Conservation (phyloP, 1,284 basidiomycete genomes). For the Erythrobasidium hasegawianum region DNA sequence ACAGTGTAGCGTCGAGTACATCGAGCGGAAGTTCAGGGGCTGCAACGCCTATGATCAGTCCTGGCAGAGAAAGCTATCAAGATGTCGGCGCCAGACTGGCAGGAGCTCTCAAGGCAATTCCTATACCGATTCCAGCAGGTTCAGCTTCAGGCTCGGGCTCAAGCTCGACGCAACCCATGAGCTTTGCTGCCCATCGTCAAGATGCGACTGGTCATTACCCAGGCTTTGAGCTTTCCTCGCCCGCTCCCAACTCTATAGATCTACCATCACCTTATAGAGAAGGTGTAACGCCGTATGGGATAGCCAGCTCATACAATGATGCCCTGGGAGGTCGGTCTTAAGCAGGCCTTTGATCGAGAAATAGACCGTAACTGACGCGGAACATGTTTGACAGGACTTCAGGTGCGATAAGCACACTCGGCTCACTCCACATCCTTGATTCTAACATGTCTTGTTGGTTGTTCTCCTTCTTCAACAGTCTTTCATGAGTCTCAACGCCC, state of each 20-base stretch:
- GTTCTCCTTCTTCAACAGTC: background rate
- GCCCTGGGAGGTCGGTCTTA: constrained; percentile 15
- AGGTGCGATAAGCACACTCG: background rate
- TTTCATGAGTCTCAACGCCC: constrained; percentile 34
- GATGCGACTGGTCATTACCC: no score
- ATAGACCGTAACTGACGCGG: background rate
- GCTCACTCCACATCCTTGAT: background rate
- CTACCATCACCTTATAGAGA: constrained; percentile 3
- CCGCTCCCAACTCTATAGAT: no score
- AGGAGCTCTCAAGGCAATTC: no score
- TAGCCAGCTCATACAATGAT: constrained; percentile 6
- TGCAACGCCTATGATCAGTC: no score
- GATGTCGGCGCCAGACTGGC: no score
- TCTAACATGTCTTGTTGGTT: background rate
- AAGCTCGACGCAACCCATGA: no score
- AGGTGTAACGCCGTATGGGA: background rate
- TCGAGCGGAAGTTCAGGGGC: constrained; percentile 3
- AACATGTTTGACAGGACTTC: background rate
- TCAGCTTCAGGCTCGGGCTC: no score
- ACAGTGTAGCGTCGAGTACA: background rate
- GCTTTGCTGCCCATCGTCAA: no score
- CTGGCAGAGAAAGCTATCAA: no score
- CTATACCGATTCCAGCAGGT: no score
- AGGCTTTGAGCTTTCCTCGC: no score
- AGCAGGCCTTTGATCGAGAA: background rate